These are phyloP conservation scores for Penicillium sp. DNA, from an alignment of 2,329 filamentous ascomycete species.

Conservation along the genomic window DNA sequence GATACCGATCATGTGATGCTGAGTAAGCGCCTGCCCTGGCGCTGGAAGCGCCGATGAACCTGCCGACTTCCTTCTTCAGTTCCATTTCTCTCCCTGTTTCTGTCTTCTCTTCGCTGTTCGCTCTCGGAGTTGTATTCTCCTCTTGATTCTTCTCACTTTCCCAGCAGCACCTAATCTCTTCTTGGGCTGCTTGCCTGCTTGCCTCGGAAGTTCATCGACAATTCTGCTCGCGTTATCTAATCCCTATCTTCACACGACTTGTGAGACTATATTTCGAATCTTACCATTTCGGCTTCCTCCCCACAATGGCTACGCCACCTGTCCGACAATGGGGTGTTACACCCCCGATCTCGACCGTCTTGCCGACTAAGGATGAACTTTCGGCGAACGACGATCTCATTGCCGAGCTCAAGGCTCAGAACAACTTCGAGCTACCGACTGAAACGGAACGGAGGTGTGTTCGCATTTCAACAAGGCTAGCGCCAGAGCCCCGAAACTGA, in stretches of 20 bases:
- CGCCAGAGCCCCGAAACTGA: constrained; percentile 3
- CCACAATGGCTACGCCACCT: constrained; percentile 36
- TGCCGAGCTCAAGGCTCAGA: constrained; percentile 79
- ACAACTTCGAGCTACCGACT: constrained; percentile 81
- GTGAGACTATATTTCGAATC: not conserved
- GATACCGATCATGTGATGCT: constrained; percentile 17
- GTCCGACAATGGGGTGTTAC: constrained; percentile 68
- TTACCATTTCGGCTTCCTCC: not conserved
- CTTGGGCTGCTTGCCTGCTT: not conserved
- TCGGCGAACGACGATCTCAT: constrained; percentile 75
- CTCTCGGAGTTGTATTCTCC: not conserved
- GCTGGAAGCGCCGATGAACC: constrained; percentile 13
- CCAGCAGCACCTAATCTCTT: not conserved
- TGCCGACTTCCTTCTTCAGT: constrained; percentile 4
- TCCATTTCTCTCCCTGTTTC: constrained; percentile 6
- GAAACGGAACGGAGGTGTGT: constrained; percentile 77
- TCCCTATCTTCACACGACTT: constrained; percentile 14
- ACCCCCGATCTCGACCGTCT: constrained; percentile 71
- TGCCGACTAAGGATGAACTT: constrained; percentile 75
- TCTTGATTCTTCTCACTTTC: not conserved
- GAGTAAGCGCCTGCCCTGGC: constrained; percentile 18
- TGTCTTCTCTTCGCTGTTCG: not conserved
- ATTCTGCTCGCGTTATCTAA: constrained; percentile 11
- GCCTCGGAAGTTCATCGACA: not conserved
- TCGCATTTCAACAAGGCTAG: not conserved